Evolutionary conservation across 192 early-diverging fungal genomes (phyloP), one percentile per base, ranked within the genome.

Genomic region (Powellomyces hirtus): DNA sequence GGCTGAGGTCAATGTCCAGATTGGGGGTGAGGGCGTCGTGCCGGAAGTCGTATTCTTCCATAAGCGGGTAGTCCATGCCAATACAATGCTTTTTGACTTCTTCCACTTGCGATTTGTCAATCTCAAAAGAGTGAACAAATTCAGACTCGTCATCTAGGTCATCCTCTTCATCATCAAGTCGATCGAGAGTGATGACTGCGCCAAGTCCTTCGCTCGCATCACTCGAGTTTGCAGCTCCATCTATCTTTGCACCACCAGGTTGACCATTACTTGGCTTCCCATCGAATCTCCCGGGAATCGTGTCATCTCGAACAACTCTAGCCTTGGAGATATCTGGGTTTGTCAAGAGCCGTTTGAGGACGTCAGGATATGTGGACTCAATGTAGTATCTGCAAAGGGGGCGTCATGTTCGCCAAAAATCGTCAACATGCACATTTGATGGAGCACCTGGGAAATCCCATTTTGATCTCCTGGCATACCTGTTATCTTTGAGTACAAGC

Each of bases 1-100:
- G 95, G 68, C 92, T 94, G 33, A 97, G 86, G 68, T 97, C 94
- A 62, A 99, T 91, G 30, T 85, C 85, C 40, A 92, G 77, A 70
- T 89, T 89, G 2, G 88, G 74, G 71, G 89, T 91, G 38, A 81
- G 55, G 13, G 76, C 79, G 77, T 91, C 88, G 62, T 97, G 95
- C 59, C 95, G 82, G 73, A 99, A 99, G 79, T 99, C 96, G 77
- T 99, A 81, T 72, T 99, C 96, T 66, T 98, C 97, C 76, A 98
- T 83, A 84, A 98, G 89, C 0, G 97, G 95, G 62, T 91, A 96
- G 64, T 96, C 94, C 50, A 99, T 79, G 34, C 89, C 91, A 59
- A 88, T 92, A 82, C 97, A 99, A 59, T 89, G 87, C 77, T 91
- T 91, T 71, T 92, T 92, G 62, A 99, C 90, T 45, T 81, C 89